Base-by-base conservation (phyloP, 2,329 filamentous ascomycete species). In the Cladophialophora carrionii region DNA sequence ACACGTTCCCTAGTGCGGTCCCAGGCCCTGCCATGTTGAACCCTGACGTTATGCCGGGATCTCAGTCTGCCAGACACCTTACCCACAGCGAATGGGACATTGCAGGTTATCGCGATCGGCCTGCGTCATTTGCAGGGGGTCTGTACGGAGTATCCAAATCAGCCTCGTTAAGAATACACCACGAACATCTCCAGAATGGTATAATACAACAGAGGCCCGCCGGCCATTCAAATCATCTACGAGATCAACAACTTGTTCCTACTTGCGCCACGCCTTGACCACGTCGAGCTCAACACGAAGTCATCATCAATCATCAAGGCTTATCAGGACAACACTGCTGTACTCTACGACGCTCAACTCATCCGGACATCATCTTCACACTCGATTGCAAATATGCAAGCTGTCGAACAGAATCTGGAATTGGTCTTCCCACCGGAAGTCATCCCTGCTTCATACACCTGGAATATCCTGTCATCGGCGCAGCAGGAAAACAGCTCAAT, bases 401-500 rank as follows among this genome's bases (percentile, higher is more conserved):
- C 22, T 3, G 46, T 34, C 12, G 56, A 58, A 2, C 43, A 49
- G 31, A 51, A 37, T 48, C 20, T 53, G 20, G 57, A 26, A n/a
- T 26, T 60, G 57, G 22, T 34, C 20, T 53, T 26, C 24, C 57
- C 57, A 2, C 32, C 57, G 22, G 46, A 37, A 37, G 31, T 52
- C 41, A 49, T 9, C 41, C 24, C 41, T n/a, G 56, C 14, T 24
- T 26, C 56, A n/a, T 55, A 46, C 29, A 32, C 26, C 57, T 61
- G 57, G 57, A 22, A n/a, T 9, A 53, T 49, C 26, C 46, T 48
- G 22, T 61, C 57, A n/a, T 43, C 48, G 32, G 32, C 57, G 8
- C 26, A 32, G n/a, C 34, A 32, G 9, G 57, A 61, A 26, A 49
- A 31, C 48, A 41, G 57, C 31, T n/a, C 48, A 12, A 26, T 29